A percentile compares a stretch with the other conserved stretches of the same genome.
Evolutionary conservation across 192 early-diverging fungal genomes (phyloP).

Genomic region (Gonapodya sp.): DNA sequence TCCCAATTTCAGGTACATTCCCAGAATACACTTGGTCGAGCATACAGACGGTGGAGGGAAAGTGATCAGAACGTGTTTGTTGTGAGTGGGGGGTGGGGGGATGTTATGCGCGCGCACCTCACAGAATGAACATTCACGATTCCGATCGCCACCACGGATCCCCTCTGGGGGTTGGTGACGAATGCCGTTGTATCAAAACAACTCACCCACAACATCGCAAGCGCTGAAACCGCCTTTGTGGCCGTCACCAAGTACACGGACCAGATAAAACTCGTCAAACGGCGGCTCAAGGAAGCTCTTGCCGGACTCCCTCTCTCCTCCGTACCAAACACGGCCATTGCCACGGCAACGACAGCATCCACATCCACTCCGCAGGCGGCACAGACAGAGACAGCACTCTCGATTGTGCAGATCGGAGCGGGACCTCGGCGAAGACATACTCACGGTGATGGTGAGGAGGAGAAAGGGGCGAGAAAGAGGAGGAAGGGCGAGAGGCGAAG

Average conservation of each 20-base stretch:
- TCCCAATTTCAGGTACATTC: not conserved
- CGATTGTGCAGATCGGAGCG: no score
- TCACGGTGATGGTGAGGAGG: not conserved
- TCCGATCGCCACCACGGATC: no score
- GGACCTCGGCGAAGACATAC: no score
- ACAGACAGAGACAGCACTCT: no score
- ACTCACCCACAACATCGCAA: not conserved
- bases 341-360: no score
- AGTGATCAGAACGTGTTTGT: not conserved
- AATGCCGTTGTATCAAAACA: no score
- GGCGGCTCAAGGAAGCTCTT: not conserved
- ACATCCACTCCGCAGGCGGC: no score
- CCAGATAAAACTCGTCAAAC: not conserved
- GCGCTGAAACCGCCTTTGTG: not conserved
- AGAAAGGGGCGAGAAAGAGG: not conserved
- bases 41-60: not conserved
- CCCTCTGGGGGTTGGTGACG: no score
- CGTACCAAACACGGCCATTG: no score
- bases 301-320: not conserved
- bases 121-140: no score
- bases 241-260: not conserved
- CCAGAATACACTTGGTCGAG: not conserved
- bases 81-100: not conserved
- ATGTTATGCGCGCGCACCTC: not conserved
- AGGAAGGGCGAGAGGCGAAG: not conserved